Base-by-base conservation (phyloP, 75 land plant genomes). In the Cryptomeria japonica region DNA sequence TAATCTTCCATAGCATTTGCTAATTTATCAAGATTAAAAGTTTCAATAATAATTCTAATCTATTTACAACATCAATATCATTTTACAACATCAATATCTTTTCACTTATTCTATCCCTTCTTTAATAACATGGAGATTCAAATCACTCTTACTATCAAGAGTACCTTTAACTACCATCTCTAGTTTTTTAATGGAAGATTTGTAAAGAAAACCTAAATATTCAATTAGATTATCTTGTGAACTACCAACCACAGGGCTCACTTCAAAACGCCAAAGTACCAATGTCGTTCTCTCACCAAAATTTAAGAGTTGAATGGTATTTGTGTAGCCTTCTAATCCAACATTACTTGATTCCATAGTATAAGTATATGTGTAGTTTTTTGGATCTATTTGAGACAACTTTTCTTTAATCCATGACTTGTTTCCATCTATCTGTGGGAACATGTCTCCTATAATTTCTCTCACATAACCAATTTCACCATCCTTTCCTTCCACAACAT, bases 371-470 rank as follows among this genome's bases (percentile, higher is more conserved):
- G 85, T 82, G 82, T 87, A 79, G 18, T 80, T 78, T 13, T 49
- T 25, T 37, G 92, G 80, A 84, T 91, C 92, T 88, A 93, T 89
- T 16, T 73, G 70, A 58, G 91, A 47, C 3, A 93, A 85, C 88
- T 76, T 89, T 86, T 91, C 92, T 55, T 87, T 91, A 70, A 91
- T 90, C 94, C 94, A 93, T 38, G 92, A 90, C 84, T 89, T 88
- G n/a, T 90, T 89, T 38, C 92, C 92, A 72, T 88, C 88, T 44
- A 88, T 38, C 38, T 77, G 91, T 37, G 92, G 92, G 80, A 90
- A 90, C 91, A 90, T 90, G 87, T 88, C 88, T 55, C 94, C 94
- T 0, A 87, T 86, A 3, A 93, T 87, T 38, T 89, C 84, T 87
- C 92, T 70, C n/a, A 88, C 78, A 53, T 89, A 93, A 46, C 94